Percentiles rank a stretch among this genome's conserved stretches.
phyloP scores from a whole-genome alignment of 768 basidiomycete species.

The Boletellus sp. region DNA sequence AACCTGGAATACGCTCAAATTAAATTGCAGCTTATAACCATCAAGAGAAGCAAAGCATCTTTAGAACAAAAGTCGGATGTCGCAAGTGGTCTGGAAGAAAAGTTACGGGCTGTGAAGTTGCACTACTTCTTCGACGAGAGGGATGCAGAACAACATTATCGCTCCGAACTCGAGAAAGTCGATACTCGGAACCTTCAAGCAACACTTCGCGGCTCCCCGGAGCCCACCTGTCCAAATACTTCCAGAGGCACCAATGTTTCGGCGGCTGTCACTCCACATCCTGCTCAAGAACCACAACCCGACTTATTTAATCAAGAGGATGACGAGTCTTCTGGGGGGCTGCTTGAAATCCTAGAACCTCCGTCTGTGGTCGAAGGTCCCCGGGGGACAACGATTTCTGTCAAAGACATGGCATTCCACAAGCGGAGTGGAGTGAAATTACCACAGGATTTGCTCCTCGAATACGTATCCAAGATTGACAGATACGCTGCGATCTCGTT shows the following conservation, averaged over 20 bases:
- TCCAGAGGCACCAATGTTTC: not conserved
- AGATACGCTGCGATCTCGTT: conserved; percentile 75
- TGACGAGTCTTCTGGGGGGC: conserved; percentile 50
- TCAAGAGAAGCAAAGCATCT: conserved; percentile 35
- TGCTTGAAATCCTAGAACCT: conserved; percentile 73
- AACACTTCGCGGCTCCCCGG: conserved; percentile 32
- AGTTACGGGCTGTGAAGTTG: conserved; percentile 44
- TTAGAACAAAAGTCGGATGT: conserved; percentile 25
- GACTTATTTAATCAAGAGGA: conserved; percentile 56
- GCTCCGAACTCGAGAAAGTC: conserved; percentile 47
- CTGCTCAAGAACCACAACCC: conserved; percentile 7
- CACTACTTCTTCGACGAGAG: conserved; percentile 70
- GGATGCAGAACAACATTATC: conserved; percentile 60
- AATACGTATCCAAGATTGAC: conserved; percentile 65
- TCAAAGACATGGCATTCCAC: conserved; percentile 75
- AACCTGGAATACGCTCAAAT: conserved; percentile 59
- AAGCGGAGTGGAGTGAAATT: conserved; percentile 82
- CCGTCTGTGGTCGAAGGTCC: conserved; percentile 54
- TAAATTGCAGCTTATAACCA: conserved; percentile 52
- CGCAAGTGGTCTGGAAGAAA: conserved; percentile 40
- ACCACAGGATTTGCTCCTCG: conserved; percentile 69
- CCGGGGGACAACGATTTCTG: conserved; percentile 47
- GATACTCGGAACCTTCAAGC: conserved; percentile 44
- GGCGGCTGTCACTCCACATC: not conserved
- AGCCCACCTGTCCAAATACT: not conserved